Percentiles rank a stretch among this genome's conserved stretches.
Conservation (phyloP, 441 rosid genomes). For the Euphorbia corollata region DNA sequence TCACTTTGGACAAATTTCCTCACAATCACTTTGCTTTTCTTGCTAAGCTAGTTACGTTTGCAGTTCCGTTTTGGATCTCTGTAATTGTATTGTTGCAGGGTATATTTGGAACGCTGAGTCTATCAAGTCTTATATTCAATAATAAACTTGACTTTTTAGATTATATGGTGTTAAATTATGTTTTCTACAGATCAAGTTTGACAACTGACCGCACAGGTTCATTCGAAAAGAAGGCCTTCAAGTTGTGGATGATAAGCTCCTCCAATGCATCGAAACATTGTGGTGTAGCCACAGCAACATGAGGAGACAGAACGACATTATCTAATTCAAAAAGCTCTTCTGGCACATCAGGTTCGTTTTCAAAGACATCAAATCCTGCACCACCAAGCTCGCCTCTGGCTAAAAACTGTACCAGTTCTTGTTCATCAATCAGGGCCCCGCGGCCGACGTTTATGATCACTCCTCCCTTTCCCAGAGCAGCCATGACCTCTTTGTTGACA, state of each 20-base stretch:
- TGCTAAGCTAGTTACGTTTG: neutral
- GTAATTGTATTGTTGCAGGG: neutral
- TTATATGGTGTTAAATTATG: neutral
- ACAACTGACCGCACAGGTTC: constrained; percentile 30
- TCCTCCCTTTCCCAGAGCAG: constrained; percentile 50
- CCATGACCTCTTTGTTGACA: constrained; percentile 46
- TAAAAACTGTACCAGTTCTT: constrained; percentile 39
- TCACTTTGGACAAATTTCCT: too few species aligned
- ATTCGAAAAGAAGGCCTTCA: constrained; percentile 49
- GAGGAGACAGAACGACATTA: constrained; percentile 43
- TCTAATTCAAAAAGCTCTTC: constrained; percentile 32
- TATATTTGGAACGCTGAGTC: neutral
- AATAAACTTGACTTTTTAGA: neutral
- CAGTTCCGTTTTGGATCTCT: neutral
- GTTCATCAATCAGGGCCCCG: constrained; percentile 54
- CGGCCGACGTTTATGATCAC: constrained; percentile 54
- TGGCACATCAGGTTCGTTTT: constrained; percentile 49
- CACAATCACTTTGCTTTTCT: too few species aligned
- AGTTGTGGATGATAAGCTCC: constrained; percentile 27
- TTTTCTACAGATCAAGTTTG: constrained; percentile 10
- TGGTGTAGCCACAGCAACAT: constrained; percentile 25
- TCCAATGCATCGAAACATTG: constrained; percentile 27
- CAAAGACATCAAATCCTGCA: constrained; percentile 60
- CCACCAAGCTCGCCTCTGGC: constrained; percentile 41
- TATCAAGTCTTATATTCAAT: neutral